A percentile compares a stretch with the other conserved stretches of the same genome.
Evolutionary conservation across 257 asterid species (phyloP).

Genomic region (Linaria vulgaris): DNA sequence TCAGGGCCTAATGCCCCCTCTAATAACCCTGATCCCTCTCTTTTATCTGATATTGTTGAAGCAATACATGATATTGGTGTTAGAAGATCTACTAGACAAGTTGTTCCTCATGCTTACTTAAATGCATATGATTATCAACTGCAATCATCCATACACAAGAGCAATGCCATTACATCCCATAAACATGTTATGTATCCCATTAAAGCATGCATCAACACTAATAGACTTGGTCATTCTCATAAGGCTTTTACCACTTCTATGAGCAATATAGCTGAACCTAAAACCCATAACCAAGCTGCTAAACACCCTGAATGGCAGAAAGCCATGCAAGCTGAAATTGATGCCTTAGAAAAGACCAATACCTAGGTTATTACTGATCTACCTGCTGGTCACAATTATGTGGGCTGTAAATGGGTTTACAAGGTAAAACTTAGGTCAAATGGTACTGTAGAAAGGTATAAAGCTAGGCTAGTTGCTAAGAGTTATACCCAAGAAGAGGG

Average conservation of each 20-base stretch:
- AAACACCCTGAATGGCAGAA: not conserved
- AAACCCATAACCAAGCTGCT: not conserved
- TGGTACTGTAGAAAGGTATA: not conserved
- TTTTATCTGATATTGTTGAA: no score
- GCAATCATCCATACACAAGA: not conserved
- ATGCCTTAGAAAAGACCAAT: not conserved
- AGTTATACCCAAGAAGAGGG: not conserved
- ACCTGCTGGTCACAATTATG: not conserved
- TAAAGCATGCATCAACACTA: no score
- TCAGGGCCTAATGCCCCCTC: no score
- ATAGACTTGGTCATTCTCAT: not conserved
- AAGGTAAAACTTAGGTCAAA: not conserved
- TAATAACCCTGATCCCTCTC: no score
- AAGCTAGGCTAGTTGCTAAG: not conserved
- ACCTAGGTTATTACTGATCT: not conserved
- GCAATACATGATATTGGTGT: no score
- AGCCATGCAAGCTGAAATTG: not conserved
- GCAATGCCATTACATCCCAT: no score
- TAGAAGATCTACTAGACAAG: not conserved
- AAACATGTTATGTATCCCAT: no score
- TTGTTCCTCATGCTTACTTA: not conserved
- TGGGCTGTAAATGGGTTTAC: not conserved
- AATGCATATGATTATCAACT: not conserved
- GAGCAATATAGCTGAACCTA: not conserved
- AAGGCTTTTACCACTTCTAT: not conserved